phyloP scores from a whole-genome alignment of 2,329 filamentous ascomycete species.

The Hortaea werneckii region DNA sequence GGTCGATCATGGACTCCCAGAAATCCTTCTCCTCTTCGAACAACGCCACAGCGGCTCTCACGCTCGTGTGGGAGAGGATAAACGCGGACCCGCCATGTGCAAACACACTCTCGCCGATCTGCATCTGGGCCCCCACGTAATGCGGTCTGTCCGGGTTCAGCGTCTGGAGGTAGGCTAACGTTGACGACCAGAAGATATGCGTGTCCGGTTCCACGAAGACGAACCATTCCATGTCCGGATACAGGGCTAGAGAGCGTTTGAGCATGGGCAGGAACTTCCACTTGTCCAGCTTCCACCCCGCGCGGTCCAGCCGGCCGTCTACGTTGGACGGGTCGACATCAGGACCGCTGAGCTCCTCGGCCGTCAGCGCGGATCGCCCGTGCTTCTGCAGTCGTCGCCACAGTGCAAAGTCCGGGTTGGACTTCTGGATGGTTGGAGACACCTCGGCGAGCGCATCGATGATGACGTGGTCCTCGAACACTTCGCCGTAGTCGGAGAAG shows the following conservation, averaged over 20 bases:
- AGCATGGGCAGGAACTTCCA: constrained; percentile 50
- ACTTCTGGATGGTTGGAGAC: constrained; percentile 14
- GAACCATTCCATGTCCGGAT: constrained; percentile 41
- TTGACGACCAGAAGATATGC: constrained; percentile 35
- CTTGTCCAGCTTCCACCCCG: constrained; percentile 46
- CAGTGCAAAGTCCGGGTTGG: constrained; percentile 25
- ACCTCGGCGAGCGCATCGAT: constrained; percentile 24
- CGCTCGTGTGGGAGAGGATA: constrained; percentile 33
- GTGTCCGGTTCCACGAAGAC: constrained; percentile 49
- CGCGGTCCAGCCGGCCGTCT: constrained; percentile 1
- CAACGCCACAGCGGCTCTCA: constrained; percentile 16
- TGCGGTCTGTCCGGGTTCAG: constrained; percentile 36
- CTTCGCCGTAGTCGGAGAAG: constrained; percentile 43
- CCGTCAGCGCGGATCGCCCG: constrained; percentile 21
- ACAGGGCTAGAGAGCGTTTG: constrained; percentile 38
- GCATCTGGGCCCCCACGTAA: constrained; percentile 40
- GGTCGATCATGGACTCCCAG: constrained; percentile 35
- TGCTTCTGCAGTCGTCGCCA: constrained; percentile 23
- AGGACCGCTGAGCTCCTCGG: constrained; percentile 19
- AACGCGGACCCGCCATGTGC: constrained; percentile 36
- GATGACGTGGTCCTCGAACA: constrained; percentile 32
- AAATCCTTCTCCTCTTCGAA: constrained; percentile 26
- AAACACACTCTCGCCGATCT: constrained; percentile 28
- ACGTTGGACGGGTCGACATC: background rate
- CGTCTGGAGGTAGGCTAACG: constrained; percentile 40